Evolutionary conservation across 805 yeast genomes (phyloP), one percentile per base, ranked within the genome.

Genomic region (Cyberlindnera galapagoensis): DNA sequence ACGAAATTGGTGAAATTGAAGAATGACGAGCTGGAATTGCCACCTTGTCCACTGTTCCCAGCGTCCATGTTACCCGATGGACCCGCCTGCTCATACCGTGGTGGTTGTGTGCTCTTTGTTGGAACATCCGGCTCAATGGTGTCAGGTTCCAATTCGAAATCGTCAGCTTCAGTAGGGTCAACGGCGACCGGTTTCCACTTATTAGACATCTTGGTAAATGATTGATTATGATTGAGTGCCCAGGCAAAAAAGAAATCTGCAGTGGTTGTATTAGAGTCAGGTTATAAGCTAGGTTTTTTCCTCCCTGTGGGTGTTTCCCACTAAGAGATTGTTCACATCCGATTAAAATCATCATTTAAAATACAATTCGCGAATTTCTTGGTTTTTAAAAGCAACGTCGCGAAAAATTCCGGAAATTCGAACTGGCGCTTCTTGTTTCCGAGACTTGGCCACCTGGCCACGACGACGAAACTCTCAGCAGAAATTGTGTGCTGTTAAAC

Each of bases 321-420:
- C 51, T 49, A 44, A 49, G 54, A 47, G 54, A 49, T 49, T 49
- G 54, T 49, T 49, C 54, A 49, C 54, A 42, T 46, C 46, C 46
- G 42, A 38, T 42, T 36, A 23, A 33, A 42, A 37, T 49, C 52
- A 48, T 49, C 54, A 49, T 46, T 40, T 33, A 37, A 34, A 33
- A 40, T 33, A 34, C 24, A 27, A 25, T 13, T 22, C 25, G 25
- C 8, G 25, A 22, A 22, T 22, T 22, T 20, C 8, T 20, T 20
- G 8, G 11, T 9, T 20, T 20, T 20, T 11, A 8, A 8, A 8
- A 8, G 8, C 11, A 11, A n/a, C n/a, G n/a, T n/a, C n/a, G n/a
- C n/a, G n/a, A n/a, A n/a, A 27, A 24, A 21, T 33, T 18, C 36
- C 23, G 30, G 36, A 28, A 37, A 26, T 32, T 43, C 44, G 49